These are phyloP conservation scores for Isochrysis galbana DNA, from an alignment of 78 protist species.

Conservation along the genomic window DNA sequence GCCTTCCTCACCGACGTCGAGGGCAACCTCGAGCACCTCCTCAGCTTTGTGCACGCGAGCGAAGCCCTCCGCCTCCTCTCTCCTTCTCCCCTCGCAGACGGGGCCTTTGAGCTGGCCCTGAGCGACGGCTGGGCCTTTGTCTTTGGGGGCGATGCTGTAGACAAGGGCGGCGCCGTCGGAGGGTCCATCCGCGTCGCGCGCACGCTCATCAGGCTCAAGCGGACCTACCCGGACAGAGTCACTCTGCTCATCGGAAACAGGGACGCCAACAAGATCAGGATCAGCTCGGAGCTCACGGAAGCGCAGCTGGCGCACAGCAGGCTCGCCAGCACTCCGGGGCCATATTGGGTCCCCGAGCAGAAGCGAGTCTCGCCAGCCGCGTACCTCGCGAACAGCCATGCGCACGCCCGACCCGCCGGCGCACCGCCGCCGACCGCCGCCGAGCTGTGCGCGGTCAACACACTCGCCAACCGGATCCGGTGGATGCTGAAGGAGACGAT, in stretches of 20 bases:
- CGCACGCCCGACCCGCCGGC: background rate
- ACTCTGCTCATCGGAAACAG: slow-evolving; percentile 42
- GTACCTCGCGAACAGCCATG: background rate
- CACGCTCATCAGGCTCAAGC: slow-evolving; percentile 18
- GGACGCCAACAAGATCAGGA: slow-evolving; percentile 46
- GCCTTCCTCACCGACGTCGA: slow-evolving; percentile 40
- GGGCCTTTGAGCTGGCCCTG: background rate
- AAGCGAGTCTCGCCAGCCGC: background rate
- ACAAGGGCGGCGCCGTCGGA: slow-evolving; percentile 36
- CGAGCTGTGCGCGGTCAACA: background rate
- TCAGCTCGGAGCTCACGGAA: background rate
- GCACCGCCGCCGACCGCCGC: background rate
- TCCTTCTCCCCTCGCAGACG: background rate
- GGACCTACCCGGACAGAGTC: slow-evolving; percentile 24
- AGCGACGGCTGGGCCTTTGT: slow-evolving; percentile 4
- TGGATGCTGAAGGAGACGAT: slow-evolving; percentile 36
- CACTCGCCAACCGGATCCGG: background rate
- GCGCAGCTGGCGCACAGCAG: background rate
- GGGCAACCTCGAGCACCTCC: slow-evolving; percentile 26
- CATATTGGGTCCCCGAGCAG: slow-evolving; percentile 4
- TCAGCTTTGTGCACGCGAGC: background rate
- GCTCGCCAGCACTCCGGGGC: background rate
- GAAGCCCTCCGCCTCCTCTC: background rate
- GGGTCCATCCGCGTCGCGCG: slow-evolving; percentile 35
- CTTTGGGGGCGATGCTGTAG: slow-evolving; percentile 45